A percentile compares a stretch with the other conserved stretches of the same genome.
Conservation (phyloP, 257 asterid species). For the Solanum tacnaense region DNA sequence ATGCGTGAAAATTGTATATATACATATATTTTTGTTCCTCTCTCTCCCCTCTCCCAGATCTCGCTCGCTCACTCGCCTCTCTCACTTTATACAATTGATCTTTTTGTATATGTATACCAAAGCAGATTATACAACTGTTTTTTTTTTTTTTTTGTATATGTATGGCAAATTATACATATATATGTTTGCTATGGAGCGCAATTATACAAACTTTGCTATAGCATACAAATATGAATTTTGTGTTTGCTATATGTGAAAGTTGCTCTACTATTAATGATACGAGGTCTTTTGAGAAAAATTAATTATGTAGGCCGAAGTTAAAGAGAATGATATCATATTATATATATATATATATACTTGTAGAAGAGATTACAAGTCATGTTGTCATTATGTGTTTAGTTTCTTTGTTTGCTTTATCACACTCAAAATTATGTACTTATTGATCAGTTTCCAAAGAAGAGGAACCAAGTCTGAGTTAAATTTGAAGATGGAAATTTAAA, state of each 20-base stretch:
- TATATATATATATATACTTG: neutral
- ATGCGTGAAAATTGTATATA: too few species aligned
- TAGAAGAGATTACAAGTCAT: neutral
- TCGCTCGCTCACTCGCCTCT: too few species aligned
- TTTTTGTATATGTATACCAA: too few species aligned
- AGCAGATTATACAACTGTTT: too few species aligned
- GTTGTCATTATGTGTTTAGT: neutral
- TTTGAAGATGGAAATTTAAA: neutral
- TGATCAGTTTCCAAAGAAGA: neutral
- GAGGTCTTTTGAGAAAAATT: neutral
- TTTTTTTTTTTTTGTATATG: too few species aligned
- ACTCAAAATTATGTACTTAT: neutral
- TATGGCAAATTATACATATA: too few species aligned
- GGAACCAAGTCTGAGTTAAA: neutral
- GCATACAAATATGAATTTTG: too few species aligned
- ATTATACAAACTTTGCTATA: neutral
- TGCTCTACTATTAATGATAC: neutral
- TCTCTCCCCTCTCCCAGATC: too few species aligned
- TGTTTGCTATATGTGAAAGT: too few species aligned
- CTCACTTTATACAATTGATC: too few species aligned
- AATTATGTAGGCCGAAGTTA: neutral
- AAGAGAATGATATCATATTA: neutral
- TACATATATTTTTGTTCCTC: too few species aligned
- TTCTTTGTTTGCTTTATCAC: neutral
- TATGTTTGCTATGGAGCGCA: too few species aligned